Conservation (phyloP, 169 alveolate species). For the Plasmodium falciparum region DNA sequence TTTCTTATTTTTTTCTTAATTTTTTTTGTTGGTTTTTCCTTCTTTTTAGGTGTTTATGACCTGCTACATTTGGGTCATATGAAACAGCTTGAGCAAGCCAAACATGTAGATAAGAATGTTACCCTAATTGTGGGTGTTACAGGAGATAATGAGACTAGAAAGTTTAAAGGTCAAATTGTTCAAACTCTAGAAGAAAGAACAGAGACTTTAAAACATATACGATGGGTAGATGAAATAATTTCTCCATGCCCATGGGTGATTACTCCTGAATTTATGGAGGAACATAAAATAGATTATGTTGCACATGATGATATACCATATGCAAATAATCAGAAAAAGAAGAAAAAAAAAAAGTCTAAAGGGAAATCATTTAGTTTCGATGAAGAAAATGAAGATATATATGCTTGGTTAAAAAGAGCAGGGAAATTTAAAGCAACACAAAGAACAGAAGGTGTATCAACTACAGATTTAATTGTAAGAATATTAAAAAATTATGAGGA, state of each 20-base stretch:
- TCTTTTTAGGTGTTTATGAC: conserved; percentile 94
- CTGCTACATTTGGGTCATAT: conserved; percentile 98
- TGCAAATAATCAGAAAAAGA: conserved; percentile 81
- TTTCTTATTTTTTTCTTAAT: not conserved
- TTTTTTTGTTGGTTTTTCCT: not conserved
- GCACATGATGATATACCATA: conserved; percentile 97
- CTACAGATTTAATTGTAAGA: conserved; percentile 95
- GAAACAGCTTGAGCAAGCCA: conserved; percentile 97
- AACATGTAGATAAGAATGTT: conserved; percentile 93
- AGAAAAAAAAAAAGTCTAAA: conserved; percentile 74
- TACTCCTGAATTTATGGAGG: conserved; percentile 92
- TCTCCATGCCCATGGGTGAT: conserved; percentile 98
- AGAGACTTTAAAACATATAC: conserved; percentile 94
- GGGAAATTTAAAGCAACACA: conserved; percentile 94
- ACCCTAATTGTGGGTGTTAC: conserved; percentile 97
- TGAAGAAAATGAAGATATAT: conserved; percentile 90
- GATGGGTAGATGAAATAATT: conserved; percentile 98
- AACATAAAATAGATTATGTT: conserved; percentile 93
- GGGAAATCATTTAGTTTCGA: conserved; percentile 76
- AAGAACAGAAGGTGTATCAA: conserved; percentile 97
- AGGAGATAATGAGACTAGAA: conserved; percentile 95
- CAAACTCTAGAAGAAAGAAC: conserved; percentile 95
- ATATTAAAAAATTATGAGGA: conserved; percentile 96
- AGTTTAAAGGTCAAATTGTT: conserved; percentile 95
- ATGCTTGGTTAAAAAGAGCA: conserved; percentile 93